These are phyloP conservation scores for Colletotrichum ledebouriae DNA, from an alignment of 2,329 filamentous ascomycete genomes.

Conservation along the genomic window DNA sequence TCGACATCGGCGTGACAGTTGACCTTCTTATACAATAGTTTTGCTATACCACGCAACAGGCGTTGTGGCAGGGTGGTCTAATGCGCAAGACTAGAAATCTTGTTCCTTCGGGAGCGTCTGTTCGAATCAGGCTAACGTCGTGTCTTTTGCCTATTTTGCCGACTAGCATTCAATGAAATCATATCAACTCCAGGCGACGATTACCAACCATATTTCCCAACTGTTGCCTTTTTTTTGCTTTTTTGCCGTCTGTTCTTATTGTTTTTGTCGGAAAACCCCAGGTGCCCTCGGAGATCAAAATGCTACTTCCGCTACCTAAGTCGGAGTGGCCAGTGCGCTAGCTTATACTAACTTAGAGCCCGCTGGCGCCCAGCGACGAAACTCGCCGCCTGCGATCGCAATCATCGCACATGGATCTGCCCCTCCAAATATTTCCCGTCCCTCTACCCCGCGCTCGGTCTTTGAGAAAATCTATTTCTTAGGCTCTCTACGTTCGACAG, in stretches of 20 bases:
- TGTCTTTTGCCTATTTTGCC: no score
- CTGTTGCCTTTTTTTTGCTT: no score
- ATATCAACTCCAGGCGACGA: no score
- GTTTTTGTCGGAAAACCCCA: no score
- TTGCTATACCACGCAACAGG: no score
- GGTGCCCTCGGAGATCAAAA: not conserved
- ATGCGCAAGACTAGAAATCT: no score
- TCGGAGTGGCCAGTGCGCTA: slow-evolving; percentile 6
- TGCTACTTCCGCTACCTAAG: not conserved
- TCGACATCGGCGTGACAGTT: fast-evolving
- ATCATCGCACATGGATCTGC: slow-evolving; percentile 11
- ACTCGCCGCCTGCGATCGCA: slow-evolving; percentile 4
- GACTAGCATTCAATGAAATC: no score
- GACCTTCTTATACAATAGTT: fast-evolving
- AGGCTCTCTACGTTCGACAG: fast-evolving
- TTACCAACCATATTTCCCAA: no score
- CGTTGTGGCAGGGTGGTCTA: slow-evolving; percentile 38
- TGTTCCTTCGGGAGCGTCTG: no score
- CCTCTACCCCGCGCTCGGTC: not conserved
- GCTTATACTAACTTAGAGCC: not conserved
- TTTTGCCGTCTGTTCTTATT: no score
- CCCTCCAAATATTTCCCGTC: slow-evolving; percentile 11
- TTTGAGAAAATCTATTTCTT: not conserved
- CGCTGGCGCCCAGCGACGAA: slow-evolving; percentile 19
- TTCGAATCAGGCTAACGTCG: no score